A percentile compares a stretch with the other conserved stretches of the same genome.
phyloP scores from a whole-genome alignment of 1,284 basidiomycete genomes.

The Xerocomus amazonicus region DNA sequence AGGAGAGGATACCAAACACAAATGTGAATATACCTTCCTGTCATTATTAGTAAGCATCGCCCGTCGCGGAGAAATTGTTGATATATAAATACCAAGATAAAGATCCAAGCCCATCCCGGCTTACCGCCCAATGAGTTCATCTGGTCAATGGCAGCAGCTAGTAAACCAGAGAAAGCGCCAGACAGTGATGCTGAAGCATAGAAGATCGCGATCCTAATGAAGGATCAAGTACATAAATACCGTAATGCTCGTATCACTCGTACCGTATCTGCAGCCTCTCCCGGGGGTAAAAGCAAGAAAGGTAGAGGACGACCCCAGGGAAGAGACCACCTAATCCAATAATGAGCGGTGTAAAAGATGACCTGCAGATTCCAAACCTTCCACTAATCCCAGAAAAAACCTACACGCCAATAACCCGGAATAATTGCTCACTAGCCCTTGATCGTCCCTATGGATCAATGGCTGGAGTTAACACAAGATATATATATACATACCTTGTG shows the following conservation, averaged over 20 bases:
- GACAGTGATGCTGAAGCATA: slow-evolving; percentile 56
- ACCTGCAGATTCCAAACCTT: slow-evolving; percentile 42
- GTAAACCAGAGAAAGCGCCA: slow-evolving; percentile 60
- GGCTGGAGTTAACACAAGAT: neutral
- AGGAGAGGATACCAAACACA: slow-evolving; percentile 45
- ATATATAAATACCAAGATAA: slow-evolving; percentile 42
- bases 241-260: slow-evolving; percentile 3
- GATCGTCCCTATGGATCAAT: slow-evolving; percentile 3
- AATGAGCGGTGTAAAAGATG: slow-evolving; percentile 37
- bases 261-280: slow-evolving; percentile 53
- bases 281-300: slow-evolving; percentile 57
- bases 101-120: slow-evolving; percentile 64
- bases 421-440: slow-evolving; percentile 54
- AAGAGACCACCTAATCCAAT: slow-evolving; percentile 47
- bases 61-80: neutral
- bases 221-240: neutral
- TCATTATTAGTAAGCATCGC: neutral
- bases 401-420: slow-evolving; percentile 53
- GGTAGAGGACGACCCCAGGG: slow-evolving; percentile 57
- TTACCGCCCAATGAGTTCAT: slow-evolving; percentile 48
- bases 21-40: slow-evolving; percentile 53
- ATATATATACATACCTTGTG: slow-evolving; percentile 43
- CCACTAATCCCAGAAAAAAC: slow-evolving; percentile 64
- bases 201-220: slow-evolving; percentile 46
- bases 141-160: slow-evolving; percentile 56